phyloP scores from a whole-genome alignment of 768 basidiomycete species.

The Mycena indigotica region DNA sequence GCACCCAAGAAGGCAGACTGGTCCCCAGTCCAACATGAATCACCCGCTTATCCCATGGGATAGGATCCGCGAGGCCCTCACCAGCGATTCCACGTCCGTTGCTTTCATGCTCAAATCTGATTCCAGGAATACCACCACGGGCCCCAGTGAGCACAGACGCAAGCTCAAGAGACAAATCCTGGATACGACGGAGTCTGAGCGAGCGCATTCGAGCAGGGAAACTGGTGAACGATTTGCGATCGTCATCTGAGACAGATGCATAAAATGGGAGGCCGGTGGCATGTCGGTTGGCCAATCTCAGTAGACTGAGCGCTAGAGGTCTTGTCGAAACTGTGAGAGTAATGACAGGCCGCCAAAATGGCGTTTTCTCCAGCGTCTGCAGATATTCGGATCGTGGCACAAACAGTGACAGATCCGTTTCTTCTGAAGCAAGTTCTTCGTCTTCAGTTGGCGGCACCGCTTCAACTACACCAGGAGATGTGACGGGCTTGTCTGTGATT shows the following conservation, averaged over 20 bases:
- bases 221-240: conserved; percentile 35
- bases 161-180: conserved; percentile 30
- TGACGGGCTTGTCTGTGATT: neutral
- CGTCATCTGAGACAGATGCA: conserved; percentile 32
- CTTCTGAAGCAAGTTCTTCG: conserved; percentile 2
- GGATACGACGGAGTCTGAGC: conserved; percentile 38
- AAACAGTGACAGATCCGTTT: neutral
- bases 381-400: conserved; percentile 32
- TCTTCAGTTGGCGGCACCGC: conserved; percentile 8
- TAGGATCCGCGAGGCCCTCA: conserved; percentile 36
- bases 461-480: neutral
- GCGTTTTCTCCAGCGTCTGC: conserved; percentile 27
- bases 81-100: conserved; percentile 39
- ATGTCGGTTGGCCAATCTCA: conserved; percentile 34
- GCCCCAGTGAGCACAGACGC: conserved; percentile 35
- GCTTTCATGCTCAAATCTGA: conserved; percentile 33
- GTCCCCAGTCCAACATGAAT: conserved; percentile 39
- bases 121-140: conserved; percentile 40
- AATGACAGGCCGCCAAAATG: conserved; percentile 45
- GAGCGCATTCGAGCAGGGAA: conserved; percentile 36
- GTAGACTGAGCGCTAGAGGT: conserved; percentile 38
- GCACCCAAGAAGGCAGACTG: conserved; percentile 32
- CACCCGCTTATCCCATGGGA: conserved; percentile 32
- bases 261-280: conserved; percentile 40
- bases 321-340: conserved; percentile 44